These are phyloP conservation scores for Sodiomyces alkalinus DNA, from an alignment of 2,329 filamentous ascomycete species.

Conservation along the genomic window DNA sequence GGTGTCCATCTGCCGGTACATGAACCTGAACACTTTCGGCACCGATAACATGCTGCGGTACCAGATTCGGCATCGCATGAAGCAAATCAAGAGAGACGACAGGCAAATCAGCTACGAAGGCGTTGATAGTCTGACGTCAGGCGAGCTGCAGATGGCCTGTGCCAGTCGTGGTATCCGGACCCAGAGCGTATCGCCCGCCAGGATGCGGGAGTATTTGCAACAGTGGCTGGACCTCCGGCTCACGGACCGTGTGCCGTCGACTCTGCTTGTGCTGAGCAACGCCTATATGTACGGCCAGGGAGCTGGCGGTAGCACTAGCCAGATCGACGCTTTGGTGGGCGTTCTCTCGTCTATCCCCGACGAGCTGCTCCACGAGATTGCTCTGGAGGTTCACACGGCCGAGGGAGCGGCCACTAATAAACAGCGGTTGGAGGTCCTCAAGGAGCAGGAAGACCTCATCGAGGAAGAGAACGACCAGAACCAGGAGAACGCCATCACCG, in stretches of 20 bases:
- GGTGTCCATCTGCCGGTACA: conserved; percentile 95
- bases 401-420: conserved; percentile 98
- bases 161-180: conserved; percentile 86
- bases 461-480: conserved; percentile 93
- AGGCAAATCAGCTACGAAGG: conserved; percentile 88
- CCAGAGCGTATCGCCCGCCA: conserved; percentile 76
- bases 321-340: conserved; percentile 84
- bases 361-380: conserved; percentile 98
- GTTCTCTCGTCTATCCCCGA: conserved; percentile 92
- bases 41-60: conserved; percentile 97
- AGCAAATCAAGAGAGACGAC: conserved; percentile 98
- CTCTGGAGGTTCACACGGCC: conserved; percentile 91
- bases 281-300: conserved; percentile 93
- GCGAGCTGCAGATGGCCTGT: conserved; percentile 83
- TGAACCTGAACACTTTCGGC: conserved; percentile 94
- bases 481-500: conserved; percentile 60
- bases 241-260: conserved; percentile 90
- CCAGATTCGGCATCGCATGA: conserved; percentile 92
- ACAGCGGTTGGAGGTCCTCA: conserved; percentile 93
- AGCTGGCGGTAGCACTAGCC: conserved; percentile 73
- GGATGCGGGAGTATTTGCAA: conserved; percentile 77
- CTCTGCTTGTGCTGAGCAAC: conserved; percentile 87
- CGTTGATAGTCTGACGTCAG: conserved; percentile 81
- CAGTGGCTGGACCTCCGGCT: conserved; percentile 91
- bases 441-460: conserved; percentile 96